These are phyloP conservation scores for Ulmus americana DNA, from an alignment of 331 rosid genomes.

Conservation along the genomic window DNA sequence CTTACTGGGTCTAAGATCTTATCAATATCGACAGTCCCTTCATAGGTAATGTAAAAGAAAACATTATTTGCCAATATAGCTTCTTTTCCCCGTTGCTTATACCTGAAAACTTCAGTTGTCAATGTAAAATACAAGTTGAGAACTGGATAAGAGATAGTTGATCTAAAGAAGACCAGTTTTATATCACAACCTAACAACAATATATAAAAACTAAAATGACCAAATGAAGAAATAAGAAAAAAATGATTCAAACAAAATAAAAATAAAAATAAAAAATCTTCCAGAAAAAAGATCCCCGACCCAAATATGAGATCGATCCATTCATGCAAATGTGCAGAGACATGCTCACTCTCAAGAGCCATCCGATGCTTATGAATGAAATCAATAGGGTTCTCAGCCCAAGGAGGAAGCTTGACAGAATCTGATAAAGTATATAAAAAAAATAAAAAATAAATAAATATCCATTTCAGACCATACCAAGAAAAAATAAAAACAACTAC, in stretches of 20 bases:
- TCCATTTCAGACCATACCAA: slow-evolving; percentile 16
- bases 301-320: slow-evolving; percentile 99
- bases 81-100: slow-evolving; percentile 89
- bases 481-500: slow-evolving; percentile 12
- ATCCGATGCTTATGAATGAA: slow-evolving; percentile 88
- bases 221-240: slow-evolving; percentile 9
- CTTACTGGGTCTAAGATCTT: slow-evolving; percentile 88
- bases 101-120: slow-evolving; percentile 52
- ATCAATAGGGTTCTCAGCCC: slow-evolving; percentile 92
- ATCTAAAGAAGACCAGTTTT: slow-evolving; percentile 15
- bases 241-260: slow-evolving; percentile 6
- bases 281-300: slow-evolving; percentile 34
- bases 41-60: slow-evolving; percentile 89
- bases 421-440: slow-evolving; percentile 43
- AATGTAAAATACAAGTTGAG: slow-evolving; percentile 20
- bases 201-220: slow-evolving; percentile 10
- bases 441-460: slow-evolving; percentile 20
- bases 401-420: slow-evolving; percentile 77
- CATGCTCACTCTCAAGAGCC: slow-evolving; percentile 97
- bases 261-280: background rate
- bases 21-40: slow-evolving; percentile 93
- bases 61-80: slow-evolving; percentile 84
- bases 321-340: slow-evolving; percentile 88
- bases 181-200: slow-evolving; percentile 24
- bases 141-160: slow-evolving; percentile 19